These are phyloP conservation scores for Diutina catenulata DNA, from an alignment of 1,139 yeast genomes.

Conservation along the genomic window DNA sequence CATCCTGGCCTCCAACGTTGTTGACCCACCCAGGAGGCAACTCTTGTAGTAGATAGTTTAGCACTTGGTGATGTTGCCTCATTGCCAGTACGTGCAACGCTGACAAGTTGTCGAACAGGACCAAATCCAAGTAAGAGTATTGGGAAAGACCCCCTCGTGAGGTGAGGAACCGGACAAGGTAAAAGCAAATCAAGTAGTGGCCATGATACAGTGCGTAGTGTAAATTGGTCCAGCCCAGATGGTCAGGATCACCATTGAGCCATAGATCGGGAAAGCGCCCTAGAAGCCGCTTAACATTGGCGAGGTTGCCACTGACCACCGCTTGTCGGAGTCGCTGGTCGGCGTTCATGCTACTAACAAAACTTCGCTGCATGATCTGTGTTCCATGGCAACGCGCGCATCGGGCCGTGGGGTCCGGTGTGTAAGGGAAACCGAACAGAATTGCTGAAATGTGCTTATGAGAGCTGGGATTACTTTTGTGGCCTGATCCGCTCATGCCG, in stretches of 20 bases:
- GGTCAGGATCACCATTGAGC: conserved; percentile 53
- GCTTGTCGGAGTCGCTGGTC: conserved; percentile 59
- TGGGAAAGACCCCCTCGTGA: conserved; percentile 11
- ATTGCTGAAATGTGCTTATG: too few species aligned
- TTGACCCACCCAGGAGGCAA: conserved; percentile 54
- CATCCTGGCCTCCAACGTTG: conserved; percentile 33
- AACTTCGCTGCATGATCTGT: too few species aligned
- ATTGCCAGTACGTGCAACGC: conserved; percentile 67
- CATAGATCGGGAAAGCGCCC: conserved; percentile 66
- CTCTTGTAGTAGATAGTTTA: conserved; percentile 72
- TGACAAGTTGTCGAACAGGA: conserved; percentile 57
- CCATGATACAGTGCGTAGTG: conserved; percentile 85
- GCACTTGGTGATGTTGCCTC: conserved; percentile 61
- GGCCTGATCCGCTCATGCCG: too few species aligned
- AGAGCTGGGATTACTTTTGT: too few species aligned
- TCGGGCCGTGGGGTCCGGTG: too few species aligned
- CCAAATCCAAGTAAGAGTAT: conserved; percentile 16
- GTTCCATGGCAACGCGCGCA: too few species aligned
- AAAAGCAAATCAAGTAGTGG: conserved; percentile 65
- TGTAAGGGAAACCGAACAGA: too few species aligned
- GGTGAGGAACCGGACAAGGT: conserved; percentile 28
- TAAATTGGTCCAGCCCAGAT: conserved; percentile 79
- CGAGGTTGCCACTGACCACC: conserved; percentile 55
- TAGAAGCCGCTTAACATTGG: conserved; percentile 61
- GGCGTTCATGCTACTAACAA: too few species aligned